Evolutionary conservation across 2,329 filamentous ascomycete species (phyloP).

Genomic region (Trichoderma citrinoviride): DNA sequence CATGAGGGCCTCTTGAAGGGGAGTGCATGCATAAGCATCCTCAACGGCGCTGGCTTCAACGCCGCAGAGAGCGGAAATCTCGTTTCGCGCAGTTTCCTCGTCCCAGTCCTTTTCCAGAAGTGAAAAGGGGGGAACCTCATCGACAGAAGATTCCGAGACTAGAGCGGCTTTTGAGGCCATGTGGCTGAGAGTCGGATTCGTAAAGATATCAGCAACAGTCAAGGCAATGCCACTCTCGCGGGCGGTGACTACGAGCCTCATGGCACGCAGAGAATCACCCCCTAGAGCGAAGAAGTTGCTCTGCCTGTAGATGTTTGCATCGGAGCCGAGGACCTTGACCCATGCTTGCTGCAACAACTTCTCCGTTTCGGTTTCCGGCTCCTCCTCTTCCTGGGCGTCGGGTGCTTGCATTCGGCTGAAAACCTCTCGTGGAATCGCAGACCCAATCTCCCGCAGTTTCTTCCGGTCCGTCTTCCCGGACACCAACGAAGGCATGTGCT

Average conservation of each 20-base stretch:
- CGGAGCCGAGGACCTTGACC: constrained; percentile 38
- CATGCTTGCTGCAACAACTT: constrained; percentile 39
- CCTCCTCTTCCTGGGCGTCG: constrained; percentile 29
- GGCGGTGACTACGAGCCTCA: constrained; percentile 48
- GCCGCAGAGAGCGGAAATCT: constrained; percentile 42
- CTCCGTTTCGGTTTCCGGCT: constrained; percentile 40
- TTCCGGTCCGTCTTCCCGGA: constrained; percentile 52
- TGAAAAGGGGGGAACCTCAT: constrained; percentile 39
- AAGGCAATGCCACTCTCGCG: constrained; percentile 39
- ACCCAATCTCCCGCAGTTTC: constrained; percentile 45
- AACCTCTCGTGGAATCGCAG: constrained; percentile 41
- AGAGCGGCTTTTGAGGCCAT: constrained; percentile 38
- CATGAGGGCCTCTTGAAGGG: constrained; percentile 54
- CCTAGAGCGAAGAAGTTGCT: constrained; percentile 50
- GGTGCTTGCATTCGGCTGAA: constrained; percentile 34
- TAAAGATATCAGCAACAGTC: constrained; percentile 47
- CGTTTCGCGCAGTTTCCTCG: constrained; percentile 34
- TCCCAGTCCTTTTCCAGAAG: constrained; percentile 39
- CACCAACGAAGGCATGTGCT: constrained; percentile 46
- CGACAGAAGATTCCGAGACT: constrained; percentile 27
- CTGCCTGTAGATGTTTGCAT: constrained; percentile 35
- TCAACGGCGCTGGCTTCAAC: constrained; percentile 43
- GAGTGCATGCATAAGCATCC: constrained; percentile 55
- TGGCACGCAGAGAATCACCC: constrained; percentile 52
- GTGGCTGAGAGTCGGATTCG: constrained; percentile 42